phyloP scores from a whole-genome alignment of 345 rosid genomes.

The Salix arbutifolia region DNA sequence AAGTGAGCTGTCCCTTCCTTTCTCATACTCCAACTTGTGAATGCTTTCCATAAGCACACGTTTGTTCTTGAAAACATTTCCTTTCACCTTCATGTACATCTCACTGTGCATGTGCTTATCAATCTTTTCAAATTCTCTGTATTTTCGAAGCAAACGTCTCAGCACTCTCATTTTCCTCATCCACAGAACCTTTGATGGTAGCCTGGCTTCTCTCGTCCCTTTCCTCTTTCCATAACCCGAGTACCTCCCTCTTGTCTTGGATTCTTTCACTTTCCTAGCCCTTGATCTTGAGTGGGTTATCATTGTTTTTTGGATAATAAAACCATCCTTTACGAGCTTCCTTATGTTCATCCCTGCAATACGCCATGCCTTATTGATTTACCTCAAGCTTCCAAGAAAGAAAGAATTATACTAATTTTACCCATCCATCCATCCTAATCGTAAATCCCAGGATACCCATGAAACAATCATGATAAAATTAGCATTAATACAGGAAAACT shows the following conservation, averaged over 20 bases:
- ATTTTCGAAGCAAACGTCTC: conserved; percentile 82
- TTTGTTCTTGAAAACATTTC: conserved; percentile 93
- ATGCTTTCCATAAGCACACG: conserved; percentile 94
- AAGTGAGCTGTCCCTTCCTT: conserved; percentile 85
- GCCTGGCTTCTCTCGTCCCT: conserved; percentile 95
- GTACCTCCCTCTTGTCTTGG: conserved; percentile 91
- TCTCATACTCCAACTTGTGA: conserved; percentile 93
- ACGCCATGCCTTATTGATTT: too few species aligned
- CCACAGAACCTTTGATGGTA: conserved; percentile 89
- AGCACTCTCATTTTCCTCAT: conserved; percentile 94
- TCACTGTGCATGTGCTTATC: conserved; percentile 97
- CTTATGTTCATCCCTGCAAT: conserved; percentile 77
- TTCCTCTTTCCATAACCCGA: conserved; percentile 93
- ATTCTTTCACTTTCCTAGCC: conserved; percentile 73
- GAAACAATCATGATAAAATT: too few species aligned
- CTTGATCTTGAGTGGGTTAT: conserved; percentile 92
- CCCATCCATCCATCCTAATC: too few species aligned
- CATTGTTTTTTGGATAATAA: conserved; percentile 88
- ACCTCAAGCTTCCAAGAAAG: conserved; percentile 10
- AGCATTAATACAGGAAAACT: background rate
- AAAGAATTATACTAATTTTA: too few species aligned
- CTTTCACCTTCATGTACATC: conserved; percentile 98
- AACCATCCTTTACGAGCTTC: conserved; percentile 94
- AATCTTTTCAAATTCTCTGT: conserved; percentile 83
- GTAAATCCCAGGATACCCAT: too few species aligned